Evolutionary conservation across 2,329 filamentous ascomycete genomes (phyloP).

Genomic region (Sclerotinia trifoliorum): DNA sequence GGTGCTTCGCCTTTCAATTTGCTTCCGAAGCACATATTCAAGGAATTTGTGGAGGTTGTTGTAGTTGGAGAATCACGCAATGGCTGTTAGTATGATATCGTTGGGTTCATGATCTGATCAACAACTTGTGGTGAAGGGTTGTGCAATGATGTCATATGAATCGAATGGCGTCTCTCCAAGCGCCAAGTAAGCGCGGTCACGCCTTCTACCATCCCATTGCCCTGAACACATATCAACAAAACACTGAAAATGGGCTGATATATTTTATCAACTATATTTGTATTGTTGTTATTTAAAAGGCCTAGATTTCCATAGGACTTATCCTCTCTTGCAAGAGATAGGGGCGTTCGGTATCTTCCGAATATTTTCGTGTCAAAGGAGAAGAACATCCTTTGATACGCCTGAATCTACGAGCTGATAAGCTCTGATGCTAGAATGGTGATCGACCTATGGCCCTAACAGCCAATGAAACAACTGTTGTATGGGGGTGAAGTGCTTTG

Average conservation of each 20-base stretch:
- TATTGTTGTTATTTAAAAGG: neutral
- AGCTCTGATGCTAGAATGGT: neutral
- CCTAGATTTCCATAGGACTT: neutral
- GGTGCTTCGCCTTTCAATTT: constrained; percentile 33
- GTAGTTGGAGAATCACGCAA: neutral
- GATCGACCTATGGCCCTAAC: neutral
- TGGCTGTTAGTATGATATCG: neutral
- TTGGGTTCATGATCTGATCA: neutral
- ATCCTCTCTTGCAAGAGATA: neutral
- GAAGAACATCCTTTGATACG: neutral
- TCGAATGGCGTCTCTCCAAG: neutral
- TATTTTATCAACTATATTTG: too few species aligned
- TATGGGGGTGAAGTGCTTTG: neutral
- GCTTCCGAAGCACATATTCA: constrained; percentile 36
- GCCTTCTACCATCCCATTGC: neutral
- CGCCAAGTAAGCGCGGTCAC: neutral
- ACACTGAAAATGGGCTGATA: neutral
- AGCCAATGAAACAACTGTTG: neutral
- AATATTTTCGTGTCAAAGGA: neutral
- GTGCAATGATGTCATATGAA: neutral
- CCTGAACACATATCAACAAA: neutral
- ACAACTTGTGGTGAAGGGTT: neutral
- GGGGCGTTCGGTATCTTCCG: neutral
- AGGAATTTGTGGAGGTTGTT: neutral
- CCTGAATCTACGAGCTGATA: neutral